phyloP scores from a whole-genome alignment of 1,139 yeast genomes.

The Geotrichum klebahnii region DNA sequence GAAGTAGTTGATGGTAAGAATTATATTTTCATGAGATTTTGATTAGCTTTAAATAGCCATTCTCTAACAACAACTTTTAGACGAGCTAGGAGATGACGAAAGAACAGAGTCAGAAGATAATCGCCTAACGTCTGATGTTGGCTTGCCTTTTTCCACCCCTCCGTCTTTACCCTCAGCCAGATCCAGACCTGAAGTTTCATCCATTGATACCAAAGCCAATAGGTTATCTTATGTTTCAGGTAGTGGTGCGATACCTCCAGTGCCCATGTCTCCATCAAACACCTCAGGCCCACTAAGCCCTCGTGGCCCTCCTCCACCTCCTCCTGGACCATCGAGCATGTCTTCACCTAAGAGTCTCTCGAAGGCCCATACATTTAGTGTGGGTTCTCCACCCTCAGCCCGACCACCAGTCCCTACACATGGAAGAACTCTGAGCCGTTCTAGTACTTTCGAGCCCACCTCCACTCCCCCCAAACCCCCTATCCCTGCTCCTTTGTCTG shows the following conservation, averaged over 20 bases:
- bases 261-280: slow-evolving; percentile 25
- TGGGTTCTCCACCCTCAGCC: slow-evolving; percentile 20
- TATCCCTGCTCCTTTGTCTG: slow-evolving; percentile 20
- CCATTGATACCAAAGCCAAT: slow-evolving; percentile 20
- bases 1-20: slow-evolving; percentile 18
- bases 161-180: slow-evolving; percentile 23
- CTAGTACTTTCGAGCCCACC: background rate
- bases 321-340: slow-evolving; percentile 23
- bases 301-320: slow-evolving; percentile 20
- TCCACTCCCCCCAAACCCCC: too few relatives aligned
- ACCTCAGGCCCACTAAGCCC: background rate
- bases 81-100: slow-evolving; percentile 38
- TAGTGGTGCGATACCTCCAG: slow-evolving; percentile 33
- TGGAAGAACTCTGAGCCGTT: slow-evolving; percentile 4
- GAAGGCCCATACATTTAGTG: slow-evolving; percentile 21
- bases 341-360: slow-evolving; percentile 23
- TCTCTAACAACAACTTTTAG: slow-evolving; percentile 16
- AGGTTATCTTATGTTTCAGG: slow-evolving; percentile 31
- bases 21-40: background rate
- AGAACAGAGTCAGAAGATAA: slow-evolving; percentile 36
- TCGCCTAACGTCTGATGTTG: slow-evolving; percentile 7
- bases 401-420: slow-evolving; percentile 24
- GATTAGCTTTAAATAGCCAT: background rate
- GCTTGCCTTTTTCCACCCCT: slow-evolving; percentile 22
- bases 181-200: slow-evolving; percentile 18